Conservation (phyloP, 345 rosid genomes). For the Acer negundo region DNA sequence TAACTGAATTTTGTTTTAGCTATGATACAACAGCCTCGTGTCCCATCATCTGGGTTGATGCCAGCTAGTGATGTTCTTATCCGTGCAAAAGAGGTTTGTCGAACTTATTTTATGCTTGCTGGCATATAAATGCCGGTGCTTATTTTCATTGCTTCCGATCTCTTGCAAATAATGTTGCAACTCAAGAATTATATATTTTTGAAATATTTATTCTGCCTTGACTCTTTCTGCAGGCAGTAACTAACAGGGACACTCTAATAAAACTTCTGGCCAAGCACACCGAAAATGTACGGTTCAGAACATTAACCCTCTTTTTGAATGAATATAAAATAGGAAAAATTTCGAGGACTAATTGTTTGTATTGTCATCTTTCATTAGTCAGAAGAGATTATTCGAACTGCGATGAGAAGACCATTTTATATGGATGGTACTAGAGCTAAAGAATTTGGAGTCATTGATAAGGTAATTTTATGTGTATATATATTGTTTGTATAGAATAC, state of each 20-base stretch:
- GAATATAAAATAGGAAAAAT: not conserved
- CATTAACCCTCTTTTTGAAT: not conserved
- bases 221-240: slow-evolving; percentile 54
- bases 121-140: slow-evolving; percentile 2
- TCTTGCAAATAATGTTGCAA: not conserved
- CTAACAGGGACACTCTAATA: slow-evolving; percentile 65
- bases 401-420: slow-evolving; percentile 65
- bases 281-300: slow-evolving; percentile 58
- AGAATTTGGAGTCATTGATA: slow-evolving; percentile 90
- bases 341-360: slow-evolving; percentile 19
- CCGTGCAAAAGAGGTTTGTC: slow-evolving; percentile 84
- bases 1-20: slow-evolving; percentile 47
- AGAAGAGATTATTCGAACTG: slow-evolving; percentile 60
- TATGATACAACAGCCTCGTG: slow-evolving; percentile 81
- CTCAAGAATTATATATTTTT: not conserved
- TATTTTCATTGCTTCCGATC: not conserved
- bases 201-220: not conserved
- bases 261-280: slow-evolving; percentile 88
- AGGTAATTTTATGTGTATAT: slow-evolving; percentile 36
- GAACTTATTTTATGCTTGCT: not conserved
- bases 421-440: slow-evolving; percentile 75
- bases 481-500: not conserved
- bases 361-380: slow-evolving; percentile 47
- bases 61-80: slow-evolving; percentile 84
- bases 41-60: slow-evolving; percentile 84